phyloP scores from a whole-genome alignment of 2,329 filamentous ascomycete genomes.

The Aphanoascus verrucosus region DNA sequence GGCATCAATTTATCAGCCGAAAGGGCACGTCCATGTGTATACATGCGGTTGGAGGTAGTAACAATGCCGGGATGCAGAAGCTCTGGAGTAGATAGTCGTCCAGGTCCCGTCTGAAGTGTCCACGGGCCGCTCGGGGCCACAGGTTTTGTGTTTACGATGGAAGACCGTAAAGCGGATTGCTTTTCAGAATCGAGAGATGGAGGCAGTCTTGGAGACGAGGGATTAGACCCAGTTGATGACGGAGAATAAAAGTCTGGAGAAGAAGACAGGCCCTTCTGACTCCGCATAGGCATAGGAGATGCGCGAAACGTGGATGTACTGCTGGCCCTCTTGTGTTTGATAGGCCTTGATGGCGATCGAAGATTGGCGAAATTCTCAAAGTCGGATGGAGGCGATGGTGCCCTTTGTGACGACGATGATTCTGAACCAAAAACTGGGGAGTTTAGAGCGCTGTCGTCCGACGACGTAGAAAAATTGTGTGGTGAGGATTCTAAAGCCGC shows the following conservation, averaged over 20 bases:
- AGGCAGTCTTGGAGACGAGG: slow-evolving; percentile 1
- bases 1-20: slow-evolving; percentile 3
- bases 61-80: not conserved
- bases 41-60: not conserved
- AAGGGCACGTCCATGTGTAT: slow-evolving; percentile 1
- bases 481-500: slow-evolving; percentile 14
- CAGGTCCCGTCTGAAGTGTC: not conserved
- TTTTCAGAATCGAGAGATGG: slow-evolving; percentile 5
- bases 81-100: not conserved
- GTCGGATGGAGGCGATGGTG: slow-evolving; percentile 6
- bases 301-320: not conserved
- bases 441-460: slow-evolving; percentile 6
- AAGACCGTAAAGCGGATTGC: not conserved
- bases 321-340: not conserved
- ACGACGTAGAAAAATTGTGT: slow-evolving; percentile 11
- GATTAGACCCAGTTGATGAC: not conserved
- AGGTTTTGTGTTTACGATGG: not conserved
- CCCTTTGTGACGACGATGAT: slow-evolving; percentile 6
- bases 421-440: slow-evolving; percentile 6
- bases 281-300: slow-evolving; percentile 3
- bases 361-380: not conserved
- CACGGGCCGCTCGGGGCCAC: not conserved
- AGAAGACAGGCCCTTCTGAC: not conserved
- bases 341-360: not conserved
- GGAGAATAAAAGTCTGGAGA: not conserved